Base-by-base conservation (phyloP, 2,329 filamentous ascomycete species). In the Colletotrichum incanum region DNA sequence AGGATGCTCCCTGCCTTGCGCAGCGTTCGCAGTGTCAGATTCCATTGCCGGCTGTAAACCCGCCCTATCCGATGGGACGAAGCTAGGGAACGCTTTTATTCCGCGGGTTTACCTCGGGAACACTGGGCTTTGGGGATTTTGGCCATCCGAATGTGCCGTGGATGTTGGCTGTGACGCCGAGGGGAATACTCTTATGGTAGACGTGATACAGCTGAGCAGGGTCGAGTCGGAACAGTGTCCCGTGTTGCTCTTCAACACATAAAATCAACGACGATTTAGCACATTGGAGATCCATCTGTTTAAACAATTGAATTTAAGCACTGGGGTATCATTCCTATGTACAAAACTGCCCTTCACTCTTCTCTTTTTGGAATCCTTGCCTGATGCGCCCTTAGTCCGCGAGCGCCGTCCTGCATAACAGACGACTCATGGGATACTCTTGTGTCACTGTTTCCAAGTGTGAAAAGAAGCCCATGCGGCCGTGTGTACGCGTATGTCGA, bases 291-390 rank as follows among this genome's bases (percentile, higher is more conserved):
- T 9, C 8, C 2, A n/a, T 11, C 11, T 70, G 34, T 41, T 52
- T 41, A 43, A 59, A 60, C 34, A 55, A 50, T 59, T 72, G 28
- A 41, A 70, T 65, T 52, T 55, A 55, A 72, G 70, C 65, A 70
- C 66, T 70, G 52, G 70, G 70, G 70, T 72, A 72, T 72, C 70
- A 72, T 65, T 70, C 20, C 28, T 60, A 72, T 70, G n/a, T 65
- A 72, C 70, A 72, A 58, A 67, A 49, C 47, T n/a, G 65, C 47
- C 66, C 55, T 50, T 12, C 20, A 43, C 34, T 64, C 59, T 50
- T 59, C 45, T 56, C 47, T 41, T 11, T 26, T 41, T 58, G 23
- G 14, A 50, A 34, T 56, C 65, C 41, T 43, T 65, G 70, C 70
- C 60, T 20, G 47, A 43, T 65, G 47, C 66, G 68, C 56, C 65